These are phyloP conservation scores for Hapsidospora chrysogenum DNA, from an alignment of 495 filamentous ascomycete species.

Conservation along the genomic window DNA sequence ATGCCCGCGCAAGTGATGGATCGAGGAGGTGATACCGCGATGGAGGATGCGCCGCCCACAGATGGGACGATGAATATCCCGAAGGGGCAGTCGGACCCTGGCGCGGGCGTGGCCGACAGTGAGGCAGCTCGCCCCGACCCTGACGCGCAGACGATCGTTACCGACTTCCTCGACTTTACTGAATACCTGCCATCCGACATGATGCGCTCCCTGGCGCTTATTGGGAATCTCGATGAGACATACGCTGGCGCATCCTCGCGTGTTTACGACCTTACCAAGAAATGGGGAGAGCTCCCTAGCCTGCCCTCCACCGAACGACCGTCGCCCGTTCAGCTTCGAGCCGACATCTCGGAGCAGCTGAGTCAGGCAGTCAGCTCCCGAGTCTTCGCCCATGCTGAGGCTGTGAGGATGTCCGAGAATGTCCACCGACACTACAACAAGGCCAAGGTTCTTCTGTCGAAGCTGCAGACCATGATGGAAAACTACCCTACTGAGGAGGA, in stretches of 20 bases:
- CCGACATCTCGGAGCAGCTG: conserved; percentile 56
- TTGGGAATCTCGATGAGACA: conserved; percentile 61
- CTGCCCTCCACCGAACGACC: conserved; percentile 31
- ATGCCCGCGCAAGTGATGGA: too few relatives aligned
- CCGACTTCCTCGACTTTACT: conserved; percentile 90
- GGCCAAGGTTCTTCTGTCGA: conserved; percentile 57
- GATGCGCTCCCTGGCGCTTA: conserved; percentile 73
- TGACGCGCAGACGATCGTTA: conserved; percentile 85
- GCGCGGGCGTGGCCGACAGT: too few relatives aligned
- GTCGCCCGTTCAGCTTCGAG: conserved; percentile 41
- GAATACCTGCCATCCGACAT: conserved; percentile 94
- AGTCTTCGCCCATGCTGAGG: conserved; percentile 66
- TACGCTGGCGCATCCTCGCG: conserved; percentile 46
- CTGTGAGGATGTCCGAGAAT: conserved; percentile 59
- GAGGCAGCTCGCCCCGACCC: conserved; percentile 47
- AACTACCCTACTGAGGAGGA: conserved; percentile 31
- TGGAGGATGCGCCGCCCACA: too few relatives aligned
- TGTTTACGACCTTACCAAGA: conserved; percentile 56
- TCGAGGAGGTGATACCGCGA: too few relatives aligned
- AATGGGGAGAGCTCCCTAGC: conserved; percentile 55
- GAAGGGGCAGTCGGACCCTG: too few relatives aligned
- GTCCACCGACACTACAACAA: conserved; percentile 65
- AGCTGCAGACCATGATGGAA: conserved; percentile 58
- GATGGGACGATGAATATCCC: too few relatives aligned
- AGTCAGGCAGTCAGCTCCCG: conserved; percentile 59